phyloP scores from a whole-genome alignment of 345 rosid species.

The Schrenkiella parvula region DNA sequence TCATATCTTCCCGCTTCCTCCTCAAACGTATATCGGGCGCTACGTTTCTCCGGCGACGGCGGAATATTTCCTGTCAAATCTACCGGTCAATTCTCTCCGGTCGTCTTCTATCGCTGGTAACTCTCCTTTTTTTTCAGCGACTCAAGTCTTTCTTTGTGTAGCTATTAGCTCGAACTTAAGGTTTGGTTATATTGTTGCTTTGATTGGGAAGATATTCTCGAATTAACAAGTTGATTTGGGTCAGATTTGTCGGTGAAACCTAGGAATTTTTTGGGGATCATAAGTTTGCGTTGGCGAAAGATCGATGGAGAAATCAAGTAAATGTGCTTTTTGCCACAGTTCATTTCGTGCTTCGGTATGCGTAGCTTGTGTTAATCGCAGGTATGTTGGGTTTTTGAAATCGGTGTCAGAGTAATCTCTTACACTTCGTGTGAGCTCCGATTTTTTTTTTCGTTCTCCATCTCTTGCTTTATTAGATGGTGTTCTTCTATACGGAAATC shows the following conservation, averaged over 20 bases:
- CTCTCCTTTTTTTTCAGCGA: not conserved
- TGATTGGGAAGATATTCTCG: not conserved
- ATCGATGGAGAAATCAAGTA: conserved; percentile 43
- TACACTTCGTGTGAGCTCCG: not conserved
- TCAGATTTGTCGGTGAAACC: not conserved
- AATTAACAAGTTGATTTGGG: not conserved
- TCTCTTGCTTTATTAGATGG: not conserved
- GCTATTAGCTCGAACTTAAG: not conserved
- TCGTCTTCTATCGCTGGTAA: not conserved
- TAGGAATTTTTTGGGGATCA: not conserved
- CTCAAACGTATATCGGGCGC: not conserved
- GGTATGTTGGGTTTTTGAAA: conserved; percentile 33
- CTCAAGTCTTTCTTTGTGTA: not conserved
- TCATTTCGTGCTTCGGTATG: conserved; percentile 75
- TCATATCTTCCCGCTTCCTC: conserved; percentile 31
- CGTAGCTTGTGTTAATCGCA: conserved; percentile 68
- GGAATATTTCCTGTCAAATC: not conserved
- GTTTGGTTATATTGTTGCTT: not conserved
- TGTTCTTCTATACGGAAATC: not conserved
- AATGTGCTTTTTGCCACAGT: conserved; percentile 60
- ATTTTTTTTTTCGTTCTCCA: not conserved
- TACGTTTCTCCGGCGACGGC: conserved; percentile 14
- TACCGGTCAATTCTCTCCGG: not conserved
- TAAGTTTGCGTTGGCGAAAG: conserved; percentile 18
- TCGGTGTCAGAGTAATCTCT: not conserved